Base-by-base conservation (phyloP, 106 monocot species). In the Dendrobium huoshanense region DNA sequence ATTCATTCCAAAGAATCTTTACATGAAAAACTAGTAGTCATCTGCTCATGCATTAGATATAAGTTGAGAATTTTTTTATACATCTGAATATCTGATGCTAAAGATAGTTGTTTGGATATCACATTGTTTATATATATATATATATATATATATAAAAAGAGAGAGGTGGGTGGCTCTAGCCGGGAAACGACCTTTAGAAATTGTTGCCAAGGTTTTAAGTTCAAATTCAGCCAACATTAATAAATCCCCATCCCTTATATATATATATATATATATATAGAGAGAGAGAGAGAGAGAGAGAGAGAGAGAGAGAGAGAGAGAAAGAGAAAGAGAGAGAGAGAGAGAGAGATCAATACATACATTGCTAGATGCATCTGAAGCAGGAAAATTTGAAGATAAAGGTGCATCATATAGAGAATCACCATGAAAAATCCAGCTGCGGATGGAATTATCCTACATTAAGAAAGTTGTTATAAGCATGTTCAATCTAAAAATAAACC, bases 401-500 rank as follows among this genome's bases (percentile, higher is more conserved):
- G 86, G 59, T 58, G 75, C 78, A 80, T 91, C 87, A 67, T 68
- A 70, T 10, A 92, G 81, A 68, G 79, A 56, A 19, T 56, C 85
- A 81, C 65, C 85, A 77, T 78, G 55, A 31, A 92, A 80, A 67
- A 84, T 47, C 92, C 94, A 98, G 74, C 92, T 84, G 19, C 81
- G 78, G 41, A 92, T 75, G 75, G 86, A 87, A 88, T 86, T 88
- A 83, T 94, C 90, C 94, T 94, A 55, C 55, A 77, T 49, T 24
- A 82, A 79, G 13, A 86, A 80, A 25, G 43, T 43, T 37, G 4
- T 4, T 37, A 33, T 70, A 15, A 70, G 70, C 25, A 65, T 9
- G 64, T 65, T 65, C 24, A 65, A 70, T 37, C 9, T 29, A 9
- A 70, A 16, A 29, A 33, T 4, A 70, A 70, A 13, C 2, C n/a